Percentiles rank a stretch among this genome's conserved stretches.
Evolutionary conservation across 192 early-diverging fungal genomes (phyloP).

Genomic region (Neocallimastix lanati): DNA sequence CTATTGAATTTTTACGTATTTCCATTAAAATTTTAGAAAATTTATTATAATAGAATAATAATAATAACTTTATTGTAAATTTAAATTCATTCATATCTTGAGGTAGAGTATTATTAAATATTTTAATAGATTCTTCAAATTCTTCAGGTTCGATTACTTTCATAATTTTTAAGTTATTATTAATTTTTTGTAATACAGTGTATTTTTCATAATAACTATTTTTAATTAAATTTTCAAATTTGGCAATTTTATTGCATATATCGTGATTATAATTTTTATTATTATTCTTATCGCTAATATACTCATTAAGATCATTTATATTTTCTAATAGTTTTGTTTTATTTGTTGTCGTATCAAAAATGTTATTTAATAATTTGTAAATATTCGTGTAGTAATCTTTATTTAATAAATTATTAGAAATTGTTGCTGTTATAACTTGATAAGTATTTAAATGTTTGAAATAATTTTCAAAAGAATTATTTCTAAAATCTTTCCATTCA

Average conservation of each 20-base stretch:
- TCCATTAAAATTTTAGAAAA: neutral
- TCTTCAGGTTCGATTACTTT: neutral
- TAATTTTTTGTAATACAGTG: neutral
- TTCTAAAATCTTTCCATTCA: neutral
- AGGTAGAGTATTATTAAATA: neutral
- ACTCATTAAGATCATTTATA: neutral
- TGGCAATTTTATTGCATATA: neutral
- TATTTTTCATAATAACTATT: neutral
- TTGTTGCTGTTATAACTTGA: constrained; percentile 8
- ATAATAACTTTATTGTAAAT: neutral
- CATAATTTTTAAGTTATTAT: neutral
- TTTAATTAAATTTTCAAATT: neutral
- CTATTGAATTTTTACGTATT: neutral
- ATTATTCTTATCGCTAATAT: neutral
- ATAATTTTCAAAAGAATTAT: neutral
- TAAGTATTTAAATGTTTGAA: constrained; percentile 17
- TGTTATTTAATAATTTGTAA: neutral
- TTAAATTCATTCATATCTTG: neutral
- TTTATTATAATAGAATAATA: neutral
- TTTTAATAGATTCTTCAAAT: neutral
- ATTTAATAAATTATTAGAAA: constrained; percentile 4
- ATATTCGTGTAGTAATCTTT: constrained; percentile 10
- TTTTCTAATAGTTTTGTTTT: neutral
- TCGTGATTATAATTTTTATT: neutral
- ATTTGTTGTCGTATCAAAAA: neutral